Evolutionary conservation across 2,329 filamentous ascomycete species (phyloP), one percentile per base, ranked within the genome.

Genomic region (Talaromyces verruculosus): DNA sequence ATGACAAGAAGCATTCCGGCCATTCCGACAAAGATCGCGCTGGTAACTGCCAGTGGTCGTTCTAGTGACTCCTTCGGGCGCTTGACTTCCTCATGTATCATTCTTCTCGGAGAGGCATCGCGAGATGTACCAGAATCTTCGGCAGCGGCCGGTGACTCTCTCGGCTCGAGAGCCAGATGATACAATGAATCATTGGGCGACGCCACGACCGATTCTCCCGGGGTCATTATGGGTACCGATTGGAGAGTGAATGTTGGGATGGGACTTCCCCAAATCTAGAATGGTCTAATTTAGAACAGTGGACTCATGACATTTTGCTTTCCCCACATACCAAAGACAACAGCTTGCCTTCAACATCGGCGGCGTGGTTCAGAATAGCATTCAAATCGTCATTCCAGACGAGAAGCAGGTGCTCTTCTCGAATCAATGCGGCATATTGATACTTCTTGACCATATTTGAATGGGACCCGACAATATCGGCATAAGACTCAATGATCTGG

Each of bases 401-500:
- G 6, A 83, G 71, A 7, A 83, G 69, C 22, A 82, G 68, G 2
- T 75, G 72, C 67, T 82, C 80, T 35, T 79, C 76, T 43, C 79
- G 72, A 55, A 79, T 75, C n/a, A 82, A 73, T 61, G 80, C 80
- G 15, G 77, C 77, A 65, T 81, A 82, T 63, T 81, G 79, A 64
- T 78, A 80, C 67, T 78, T 80, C 67, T 77, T 81, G 45, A 81
- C 75, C 43, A 75, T 68, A 28, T 72, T 77, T 3, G 79, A 76
- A 15, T 77, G 75, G 30, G 78, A 75, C 33, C 76, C 74, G 5
- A 74, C 75, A 60, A 80, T 76, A 39, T 78, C 76, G 5, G 72
- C 73, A 59, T 83, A 73, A 1, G 78, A 82, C 41, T 83, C 81
- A 60, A 82, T 74, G 33, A 84, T 75, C 66, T 83, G 82, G 4